phyloP scores from a whole-genome alignment of 345 rosid genomes.

The Lumnitzera littorea region DNA sequence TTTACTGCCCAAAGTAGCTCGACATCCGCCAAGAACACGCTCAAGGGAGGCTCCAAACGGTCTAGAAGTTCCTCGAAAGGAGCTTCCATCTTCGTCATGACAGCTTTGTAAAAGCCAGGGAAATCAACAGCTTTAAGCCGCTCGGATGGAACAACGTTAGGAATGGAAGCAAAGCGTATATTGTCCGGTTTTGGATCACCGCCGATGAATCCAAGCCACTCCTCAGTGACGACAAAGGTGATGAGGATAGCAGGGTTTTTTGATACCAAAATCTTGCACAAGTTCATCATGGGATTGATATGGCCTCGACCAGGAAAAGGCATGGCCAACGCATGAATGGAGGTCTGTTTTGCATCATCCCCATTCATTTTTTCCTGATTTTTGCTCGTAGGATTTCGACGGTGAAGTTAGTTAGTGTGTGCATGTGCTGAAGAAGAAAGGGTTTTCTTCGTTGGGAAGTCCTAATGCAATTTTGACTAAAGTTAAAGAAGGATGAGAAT shows the following conservation, averaged over 20 bases:
- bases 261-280: slow-evolving; percentile 21
- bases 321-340: slow-evolving; percentile 17
- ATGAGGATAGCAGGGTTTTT: slow-evolving; percentile 9
- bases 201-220: slow-evolving; percentile 23
- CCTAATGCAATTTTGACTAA: no score
- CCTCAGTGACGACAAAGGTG: slow-evolving; percentile 26
- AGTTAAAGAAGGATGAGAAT: no score
- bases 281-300: slow-evolving; percentile 30
- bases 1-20: slow-evolving; percentile 25
- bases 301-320: slow-evolving; percentile 28
- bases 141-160: slow-evolving; percentile 27
- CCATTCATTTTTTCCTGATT: background rate
- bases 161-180: slow-evolving; percentile 13
- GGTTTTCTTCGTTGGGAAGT: no score
- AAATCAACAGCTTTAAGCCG: slow-evolving; percentile 12
- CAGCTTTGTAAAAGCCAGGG: slow-evolving; percentile 12
- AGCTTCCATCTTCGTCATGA: slow-evolving; percentile 20
- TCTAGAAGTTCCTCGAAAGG: slow-evolving; percentile 19
- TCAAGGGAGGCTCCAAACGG: slow-evolving; percentile 24
- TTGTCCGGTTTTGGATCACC: slow-evolving; percentile 8
- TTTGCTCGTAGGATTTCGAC: no score
- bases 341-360: no score
- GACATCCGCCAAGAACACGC: slow-evolving; percentile 25
- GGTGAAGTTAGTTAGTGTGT: no score
- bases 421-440: no score